Conservation (phyloP, 2,329 filamentous ascomycete species). For the Hypoxylon sp. region DNA sequence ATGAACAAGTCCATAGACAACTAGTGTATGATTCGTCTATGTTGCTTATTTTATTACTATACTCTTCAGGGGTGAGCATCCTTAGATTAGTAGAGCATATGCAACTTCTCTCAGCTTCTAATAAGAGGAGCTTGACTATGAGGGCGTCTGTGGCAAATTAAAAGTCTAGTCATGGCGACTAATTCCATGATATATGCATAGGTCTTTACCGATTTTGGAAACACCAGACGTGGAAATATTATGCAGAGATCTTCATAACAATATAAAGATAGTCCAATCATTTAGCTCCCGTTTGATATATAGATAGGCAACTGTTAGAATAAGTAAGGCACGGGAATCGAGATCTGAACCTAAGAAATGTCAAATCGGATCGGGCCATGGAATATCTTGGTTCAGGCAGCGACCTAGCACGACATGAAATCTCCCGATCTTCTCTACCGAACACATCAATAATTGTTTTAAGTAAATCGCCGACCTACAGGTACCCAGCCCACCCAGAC, state of each 20-base stretch:
- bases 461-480: neutral
- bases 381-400: slow-evolving; percentile 5
- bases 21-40: slow-evolving; percentile 5
- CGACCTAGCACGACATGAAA: slow-evolving; percentile 1
- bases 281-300: neutral
- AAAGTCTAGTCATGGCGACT: neutral
- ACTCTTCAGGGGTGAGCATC: neutral
- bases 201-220: neutral
- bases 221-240: neutral
- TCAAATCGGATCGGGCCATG: slow-evolving; percentile 9
- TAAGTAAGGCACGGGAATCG: slow-evolving; percentile 11
- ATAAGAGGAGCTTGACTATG: neutral
- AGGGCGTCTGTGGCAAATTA: neutral
- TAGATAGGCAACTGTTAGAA: slow-evolving; percentile 3
- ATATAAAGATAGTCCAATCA: neutral
- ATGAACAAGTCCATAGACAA: neutral
- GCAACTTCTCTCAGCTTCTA: neutral
- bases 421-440: slow-evolving; percentile 2
- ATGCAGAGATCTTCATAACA: neutral
- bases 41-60: neutral
- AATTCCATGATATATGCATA: neutral
- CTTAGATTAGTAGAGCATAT: neutral
- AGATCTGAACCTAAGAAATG: slow-evolving; percentile 1
- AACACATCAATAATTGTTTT: neutral
- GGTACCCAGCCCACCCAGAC: neutral